Base-by-base conservation (phyloP, 768 basidiomycete genomes). In the Sarcomyxa edulis region DNA sequence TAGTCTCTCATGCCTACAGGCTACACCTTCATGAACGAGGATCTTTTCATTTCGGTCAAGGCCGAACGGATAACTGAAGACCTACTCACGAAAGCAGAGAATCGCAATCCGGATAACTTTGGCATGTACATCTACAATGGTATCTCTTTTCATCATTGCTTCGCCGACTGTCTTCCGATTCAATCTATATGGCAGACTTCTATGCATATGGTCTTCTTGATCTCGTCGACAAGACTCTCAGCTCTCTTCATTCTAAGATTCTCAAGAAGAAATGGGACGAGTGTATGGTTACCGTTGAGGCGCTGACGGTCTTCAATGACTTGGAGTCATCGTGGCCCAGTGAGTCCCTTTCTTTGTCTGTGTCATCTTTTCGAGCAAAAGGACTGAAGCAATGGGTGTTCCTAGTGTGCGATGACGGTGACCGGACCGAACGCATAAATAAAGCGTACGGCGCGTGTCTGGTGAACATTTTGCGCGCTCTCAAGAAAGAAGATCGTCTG, bases 121-220 rank as follows among this genome's bases (percentile, higher is more conserved):
- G 53, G 54, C 28, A 59, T 63, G 54, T 62, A 61, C 35, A 51
- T 60, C 23, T 60, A 61, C 45, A 60, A 64, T 33, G 57, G 65
- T 60, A 27, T 35, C 54, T 40, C 39, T 15, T 6, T 27, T 18
- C 12, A 6, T 39, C 12, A 28, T 35, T n/a, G n/a, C n/a, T n/a
- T n/a, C n/a, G n/a, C n/a, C n/a, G n/a, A n/a, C n/a, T n/a, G n/a
- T n/a, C n/a, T 21, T 22, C 32, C 10, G 24, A 12, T 29, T n/a
- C 40, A 15, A 16, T 14, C 22, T 4, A 38, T 20, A 27, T 16
- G 23, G 16, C 38, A 62, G 61, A 65, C 43, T 62, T 61, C 38
- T 60, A 54, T 27, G 11, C 50, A 2, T 60, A 61, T 30, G 65
- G 50, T 11, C 39, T 62, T n/a, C 47, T 64, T 18, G 56, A 62